Evolutionary conservation across 257 asterid species (phyloP), one percentile per base, ranked within the genome.

Genomic region (Nicotiana knightiana): DNA sequence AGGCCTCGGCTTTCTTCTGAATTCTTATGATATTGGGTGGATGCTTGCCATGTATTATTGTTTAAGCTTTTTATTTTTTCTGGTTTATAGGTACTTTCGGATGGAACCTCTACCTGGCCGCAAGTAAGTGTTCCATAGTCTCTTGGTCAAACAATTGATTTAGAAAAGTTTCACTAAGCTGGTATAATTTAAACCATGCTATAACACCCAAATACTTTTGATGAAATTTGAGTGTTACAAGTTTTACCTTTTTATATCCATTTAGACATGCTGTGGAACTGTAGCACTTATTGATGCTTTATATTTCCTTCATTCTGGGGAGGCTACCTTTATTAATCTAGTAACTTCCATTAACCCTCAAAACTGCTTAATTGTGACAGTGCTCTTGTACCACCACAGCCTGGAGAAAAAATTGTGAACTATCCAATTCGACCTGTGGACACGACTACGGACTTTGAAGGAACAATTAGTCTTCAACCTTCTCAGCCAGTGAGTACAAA

Each of bases 381-480:
- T 85, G 89, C 98, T 18, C 91, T 93, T 78, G 93, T 91, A 79
- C 88, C 98, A n/a, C 93, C 94, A 68, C 99, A 91, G 84, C 96
- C 97, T 48, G 97, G 95, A 82, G 99, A 94, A 88, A 96, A 96
- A 93, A 89, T 92, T 67, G 96, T 96, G 73, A 93, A 89, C 82
- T 96, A 96, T 91, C 98, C 97, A 48, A 89, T 81, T 84, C 95
- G 99, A 80, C 99, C 99, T 33, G 98, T 96, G 88, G 98, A 94
- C 87, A 89, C 97, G 77, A 82, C 88, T 70, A 94, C 94, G 24
- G 99, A 96, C 88, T 93, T 96, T 83, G 99, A 93, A 89, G 99
- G 98, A 86, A 93, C 99, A 78, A 93, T 91, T 63, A 96, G 97
- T 84, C 96, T 96, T 81, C 99, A 96, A 90, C 93, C 97, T 83